Evolutionary conservation across 257 asterid genomes (phyloP), one percentile per base, ranked within the genome.

Genomic region (Oldenlandia corymbosa): DNA sequence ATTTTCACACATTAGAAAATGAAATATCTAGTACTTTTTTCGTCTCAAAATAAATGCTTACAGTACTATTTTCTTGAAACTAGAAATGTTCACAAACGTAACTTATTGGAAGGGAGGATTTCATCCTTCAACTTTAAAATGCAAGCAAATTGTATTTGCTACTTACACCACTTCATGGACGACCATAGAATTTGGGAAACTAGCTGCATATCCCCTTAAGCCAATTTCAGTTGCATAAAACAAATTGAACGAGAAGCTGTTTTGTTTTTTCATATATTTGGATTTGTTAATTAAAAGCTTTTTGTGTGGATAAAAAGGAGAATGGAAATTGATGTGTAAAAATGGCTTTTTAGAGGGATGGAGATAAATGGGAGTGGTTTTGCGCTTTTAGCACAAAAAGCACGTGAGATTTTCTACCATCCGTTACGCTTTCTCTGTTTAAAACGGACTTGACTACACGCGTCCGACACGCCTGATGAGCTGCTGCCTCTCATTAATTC

Each of bases 341-440:
- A 21, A 18, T 32, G 9, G 39, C 9, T 26, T 16, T 54, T 68
- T 50, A 12, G 31, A 58, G 49, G 66, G 56, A 68, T 72, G 62
- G 31, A 71, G 10, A 43, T 17, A 31, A 60, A 3, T 30, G 39
- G 31, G 0, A 31, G 24, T 7, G 18, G 78, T 81, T 66, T 73
- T 4, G 79, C 50, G 4, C 68, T 75, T 69, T n/a, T n/a, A n/a
- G n/a, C n/a, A 13, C 43, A 39, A 10, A 54, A 10, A 57, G 32
- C 68, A 50, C 46, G 70, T 70, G 58, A 54, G 41, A 2, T n/a
- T 18, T 5, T 17, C 14, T 10, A 14, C 36, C 55, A 34, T 67
- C 79, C 30, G 77, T 75, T 79, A 56, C 58, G 58, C 9, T 50
- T 47, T 47, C 53, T 20, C 48, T 11, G 2, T 7, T 30, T 54